Evolutionary conservation across 2,329 filamentous ascomycete species (phyloP), one percentile per base, ranked within the genome.

Genomic region (Escovopsis weberi): DNA sequence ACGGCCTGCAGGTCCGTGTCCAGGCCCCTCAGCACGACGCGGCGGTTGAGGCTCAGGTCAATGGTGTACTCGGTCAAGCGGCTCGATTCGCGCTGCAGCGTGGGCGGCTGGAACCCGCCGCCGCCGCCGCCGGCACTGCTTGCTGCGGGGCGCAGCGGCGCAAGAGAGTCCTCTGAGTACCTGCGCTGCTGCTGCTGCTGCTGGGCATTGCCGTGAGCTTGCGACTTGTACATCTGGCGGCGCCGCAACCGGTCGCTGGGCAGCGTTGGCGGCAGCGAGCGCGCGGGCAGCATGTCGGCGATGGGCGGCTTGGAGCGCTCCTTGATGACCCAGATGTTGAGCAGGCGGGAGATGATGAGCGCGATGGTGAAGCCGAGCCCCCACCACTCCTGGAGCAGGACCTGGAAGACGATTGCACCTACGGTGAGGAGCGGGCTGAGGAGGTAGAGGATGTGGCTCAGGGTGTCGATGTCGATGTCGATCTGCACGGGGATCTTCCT

Each of bases 1-100:
- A 80, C 65, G 28, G 75, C 74, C 44, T 74, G 73, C 6, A 80
- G 61, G 51, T 80, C 76, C 30, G 70, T 63, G 7, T 69, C 62
- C 4, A 62, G 53, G 4, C 77, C 78, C 26, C 67, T 65, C 36
- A 81, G 62, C 11, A 69, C 59, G 1, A 79, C 64, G 50, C 65
- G 66, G 1, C 68, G 62, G 36, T 70, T 70, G 23, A 66, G 61
- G 18, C 66, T 68, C 4, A 79, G 61, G 26, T 75, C 65, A 23
- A 79, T 59, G 2, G 69, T 56, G 41, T 78, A 67, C 48, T 75
- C 69, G 35, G 55, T 51, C 40, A 51, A 42, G 37, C 39, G 38
- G 15, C 53, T 47, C 33, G 49, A 45, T 10, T 35, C 37, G 23
- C 39, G 12, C 42, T 30, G 12, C 36, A 30, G 0, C 37, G 2